Conservation (phyloP, 1,284 basidiomycete species). For the Phellinidium pouzarii region DNA sequence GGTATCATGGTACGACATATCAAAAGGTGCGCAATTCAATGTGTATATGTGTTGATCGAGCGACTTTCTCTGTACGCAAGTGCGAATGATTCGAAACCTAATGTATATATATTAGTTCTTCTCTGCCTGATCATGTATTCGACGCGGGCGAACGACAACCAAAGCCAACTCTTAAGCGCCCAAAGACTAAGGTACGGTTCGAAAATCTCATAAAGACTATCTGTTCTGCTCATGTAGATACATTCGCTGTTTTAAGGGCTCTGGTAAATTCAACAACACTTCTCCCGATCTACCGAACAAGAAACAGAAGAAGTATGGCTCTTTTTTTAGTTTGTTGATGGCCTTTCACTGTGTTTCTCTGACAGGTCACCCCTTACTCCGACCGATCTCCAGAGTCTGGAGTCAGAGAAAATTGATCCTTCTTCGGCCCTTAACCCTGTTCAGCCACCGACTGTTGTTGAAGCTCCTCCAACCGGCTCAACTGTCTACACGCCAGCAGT, state of each 20-base stretch:
- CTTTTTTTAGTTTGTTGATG: background rate
- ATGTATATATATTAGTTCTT: conserved; percentile 39
- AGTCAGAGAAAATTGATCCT: conserved; percentile 9
- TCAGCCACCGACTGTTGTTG: conserved; percentile 13
- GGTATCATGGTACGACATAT: conserved; percentile 92
- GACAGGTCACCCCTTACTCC: conserved; percentile 20
- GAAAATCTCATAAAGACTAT: conserved; percentile 19
- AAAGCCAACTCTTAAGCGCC: conserved; percentile 53
- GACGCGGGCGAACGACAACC: conserved; percentile 73
- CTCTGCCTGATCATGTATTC: conserved; percentile 78
- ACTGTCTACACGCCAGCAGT: conserved; percentile 33
- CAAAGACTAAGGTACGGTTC: conserved; percentile 67
- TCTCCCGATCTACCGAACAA: conserved; percentile 71
- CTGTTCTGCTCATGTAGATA: conserved; percentile 22
- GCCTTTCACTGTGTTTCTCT: conserved; percentile 9
- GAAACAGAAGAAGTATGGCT: conserved; percentile 36
- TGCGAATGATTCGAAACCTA: background rate
- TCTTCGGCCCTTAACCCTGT: conserved; percentile 7
- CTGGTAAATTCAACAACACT: conserved; percentile 54
- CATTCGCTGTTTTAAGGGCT: conserved; percentile 37
- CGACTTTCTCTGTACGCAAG: conserved; percentile 14
- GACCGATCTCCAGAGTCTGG: conserved; percentile 18
- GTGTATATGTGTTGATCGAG: background rate
- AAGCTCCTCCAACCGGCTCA: conserved; percentile 17
- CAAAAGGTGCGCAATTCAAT: conserved; percentile 56